phyloP scores from a whole-genome alignment of 2,329 filamentous ascomycete species.

The Alternaria angustiovoidea region DNA sequence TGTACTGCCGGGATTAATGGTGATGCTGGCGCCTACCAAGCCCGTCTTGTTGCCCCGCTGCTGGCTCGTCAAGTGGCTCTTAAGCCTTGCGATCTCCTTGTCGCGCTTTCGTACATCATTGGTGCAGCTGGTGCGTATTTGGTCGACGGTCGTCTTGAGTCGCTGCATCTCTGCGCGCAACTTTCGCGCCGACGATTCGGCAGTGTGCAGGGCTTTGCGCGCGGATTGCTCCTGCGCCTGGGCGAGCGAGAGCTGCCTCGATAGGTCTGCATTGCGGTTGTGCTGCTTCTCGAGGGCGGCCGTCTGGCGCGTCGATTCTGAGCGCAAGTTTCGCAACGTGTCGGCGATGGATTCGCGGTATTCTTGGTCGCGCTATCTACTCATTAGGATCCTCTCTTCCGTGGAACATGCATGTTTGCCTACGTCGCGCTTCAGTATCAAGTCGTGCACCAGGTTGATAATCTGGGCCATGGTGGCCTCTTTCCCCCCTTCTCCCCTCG shows the following conservation, averaged over 20 bases:
- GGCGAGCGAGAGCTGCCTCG: constrained; percentile 63
- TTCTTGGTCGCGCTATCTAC: constrained; percentile 80
- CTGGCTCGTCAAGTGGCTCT: constrained; percentile 80
- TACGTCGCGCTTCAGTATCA: constrained; percentile 90
- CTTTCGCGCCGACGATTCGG: constrained; percentile 76
- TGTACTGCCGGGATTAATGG: constrained; percentile 51
- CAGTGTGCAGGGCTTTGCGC: constrained; percentile 73
- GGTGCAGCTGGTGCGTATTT: constrained; percentile 85
- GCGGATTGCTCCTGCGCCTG: constrained; percentile 77
- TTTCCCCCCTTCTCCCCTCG: constrained; percentile 67
- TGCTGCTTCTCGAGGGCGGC: constrained; percentile 70
- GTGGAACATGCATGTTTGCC: constrained; percentile 34
- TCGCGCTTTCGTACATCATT: constrained; percentile 93
- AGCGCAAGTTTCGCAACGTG: constrained; percentile 77
- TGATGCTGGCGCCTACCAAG: constrained; percentile 58
- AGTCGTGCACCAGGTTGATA: constrained; percentile 92
- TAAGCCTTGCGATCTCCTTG: constrained; percentile 85
- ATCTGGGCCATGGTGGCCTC: constrained; percentile 81
- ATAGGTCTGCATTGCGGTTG: constrained; percentile 63
- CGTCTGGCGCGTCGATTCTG: constrained; percentile 76
- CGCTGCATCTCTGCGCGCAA: constrained; percentile 84
- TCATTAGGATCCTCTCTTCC: constrained; percentile 15
- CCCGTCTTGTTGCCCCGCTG: constrained; percentile 59
- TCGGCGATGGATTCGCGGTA: constrained; percentile 83
- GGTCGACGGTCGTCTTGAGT: constrained; percentile 79